Evolutionary conservation across 371 early-diverging fungal genomes (phyloP), one percentile per base, ranked within the genome.

Genomic region (Mortierella sp.): DNA sequence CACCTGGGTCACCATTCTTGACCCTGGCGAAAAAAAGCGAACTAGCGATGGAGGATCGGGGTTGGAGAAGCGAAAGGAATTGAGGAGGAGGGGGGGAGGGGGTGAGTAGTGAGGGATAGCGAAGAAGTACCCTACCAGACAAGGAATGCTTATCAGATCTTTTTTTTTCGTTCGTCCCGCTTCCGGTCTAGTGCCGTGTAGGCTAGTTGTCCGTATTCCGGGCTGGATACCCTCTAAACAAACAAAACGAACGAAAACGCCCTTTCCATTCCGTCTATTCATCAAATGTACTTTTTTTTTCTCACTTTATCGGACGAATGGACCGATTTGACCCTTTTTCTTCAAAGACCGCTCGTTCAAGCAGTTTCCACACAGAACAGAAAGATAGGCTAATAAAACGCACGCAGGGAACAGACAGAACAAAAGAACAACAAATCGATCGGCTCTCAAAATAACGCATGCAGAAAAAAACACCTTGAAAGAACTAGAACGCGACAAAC

Each of bases 331-430:
- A 29, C 61, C 37, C 34, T 37, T 61, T 61, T 26, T 24, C 6
- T 68, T 65, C n/a, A 61, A 61, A 61, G 61, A 61, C 61, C 61
- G 61, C 61, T 61, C 55, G 29, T 6, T 11, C 29, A 24, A 53
- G 14, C 52, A n/a, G 26, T 26, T 24, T 10, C 26, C 1, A 24
- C 52, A 52, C 52, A 8, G 4, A 31, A 1, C 19, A 29, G 31
- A 31, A 10, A n/a, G n/a, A 19, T 61, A 61, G 34, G 34, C 61
- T 37, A 34, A 61, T 34, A 22, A 61, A 53, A 61, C 48, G n/a
- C 48, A n/a, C 43, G 43, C 41, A 65, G 41, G 41, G 64, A 40
- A 43, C 11, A 47, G 47, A 26, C 19, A 58, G n/a, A 58, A 34
- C 61, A 19, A 47, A 47, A 47, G 47, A 47, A 47, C 11, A 47